Base-by-base conservation (phyloP, 176 grass and related monocot genomes). In the Ensete glaucum region DNA sequence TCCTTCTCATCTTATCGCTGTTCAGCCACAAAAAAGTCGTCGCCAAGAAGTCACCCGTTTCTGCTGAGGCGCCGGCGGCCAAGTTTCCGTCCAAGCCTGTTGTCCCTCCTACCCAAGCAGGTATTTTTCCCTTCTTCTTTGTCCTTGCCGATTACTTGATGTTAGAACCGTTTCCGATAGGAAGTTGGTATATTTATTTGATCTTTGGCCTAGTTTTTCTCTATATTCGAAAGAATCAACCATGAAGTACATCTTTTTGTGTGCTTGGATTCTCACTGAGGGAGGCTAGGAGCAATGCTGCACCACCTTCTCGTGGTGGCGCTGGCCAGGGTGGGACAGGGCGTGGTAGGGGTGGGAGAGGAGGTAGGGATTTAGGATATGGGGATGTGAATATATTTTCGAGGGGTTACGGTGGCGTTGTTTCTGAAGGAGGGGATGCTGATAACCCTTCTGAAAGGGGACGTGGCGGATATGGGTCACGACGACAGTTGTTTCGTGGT, bases 61-160 rank as follows among this genome's bases (percentile, higher is more conserved):
- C 34, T 10, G 19, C 56, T n/a, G 16, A 27, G 14, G 74, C 56
- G 17, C 17, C 74, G 55, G 9, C 34, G 15, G 70, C 70, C n/a
- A 76, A 76, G 73, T 34, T 76, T 9, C 74, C 74, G 16, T 62
- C 74, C 19, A 76, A 76, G 74, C 74, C 57, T 9, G 17, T 51
- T 9, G 17, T 51, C 0, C 74, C 57, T 60, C 74, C 74, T 50
- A 9, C 19, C 2, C 74, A 76, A 76, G 55, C 74, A 50, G 58
- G 74, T 76, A 54, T 8, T 21, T 73, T 3, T 6, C 3, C 16
- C 5, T 21, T 54, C 20, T 55, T 13, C 20, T 48, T 68, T 68
- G 7, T 3, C 15, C 5, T 34, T 29, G 29, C 10, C 13, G 57
- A 9, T 62, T 6, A 9, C 7, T 15, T 62, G 15, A 9, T 62